Evolutionary conservation across 176 grass and related monocot genomes (phyloP).

Genomic region (Hordeum marinum): DNA sequence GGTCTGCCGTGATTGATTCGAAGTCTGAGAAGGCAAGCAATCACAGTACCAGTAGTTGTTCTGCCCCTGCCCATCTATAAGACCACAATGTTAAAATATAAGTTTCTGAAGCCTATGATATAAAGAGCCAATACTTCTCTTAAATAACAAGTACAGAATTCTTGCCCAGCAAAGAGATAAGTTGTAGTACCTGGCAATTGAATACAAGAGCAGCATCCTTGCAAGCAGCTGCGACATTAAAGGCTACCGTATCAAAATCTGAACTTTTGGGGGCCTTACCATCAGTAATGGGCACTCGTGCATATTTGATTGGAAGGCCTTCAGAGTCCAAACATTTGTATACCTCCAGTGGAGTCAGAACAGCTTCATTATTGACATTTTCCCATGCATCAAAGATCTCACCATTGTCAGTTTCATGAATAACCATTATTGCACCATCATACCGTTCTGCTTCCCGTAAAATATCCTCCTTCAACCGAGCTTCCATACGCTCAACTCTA

Average conservation of each 20-base stretch:
- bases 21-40: slow-evolving; percentile 85
- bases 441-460: slow-evolving; percentile 73
- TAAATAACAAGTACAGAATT: slow-evolving; percentile 9
- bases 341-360: slow-evolving; percentile 91
- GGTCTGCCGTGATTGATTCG: slow-evolving; percentile 78
- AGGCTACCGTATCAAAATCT: slow-evolving; percentile 85
- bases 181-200: slow-evolving; percentile 81
- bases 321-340: slow-evolving; percentile 73
- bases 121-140: background rate
- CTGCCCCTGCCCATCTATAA: slow-evolving; percentile 91
- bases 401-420: slow-evolving; percentile 80
- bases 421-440: slow-evolving; percentile 87
- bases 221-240: slow-evolving; percentile 66
- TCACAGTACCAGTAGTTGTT: slow-evolving; percentile 97
- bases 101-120: slow-evolving; percentile 7
- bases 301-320: slow-evolving; percentile 90
- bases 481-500: slow-evolving; percentile 98
- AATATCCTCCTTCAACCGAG: slow-evolving; percentile 95
- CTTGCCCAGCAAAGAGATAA: slow-evolving; percentile 11
- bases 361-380: slow-evolving; percentile 69
- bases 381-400: slow-evolving; percentile 97
- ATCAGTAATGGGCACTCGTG: slow-evolving; percentile 96
- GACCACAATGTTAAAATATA: slow-evolving; percentile 24
- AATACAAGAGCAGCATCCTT: slow-evolving; percentile 81
- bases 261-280: slow-evolving; percentile 99